Evolutionary conservation across 495 filamentous ascomycete species (phyloP), one percentile per base, ranked within the genome.

Genomic region (Hamigera avellanea): DNA sequence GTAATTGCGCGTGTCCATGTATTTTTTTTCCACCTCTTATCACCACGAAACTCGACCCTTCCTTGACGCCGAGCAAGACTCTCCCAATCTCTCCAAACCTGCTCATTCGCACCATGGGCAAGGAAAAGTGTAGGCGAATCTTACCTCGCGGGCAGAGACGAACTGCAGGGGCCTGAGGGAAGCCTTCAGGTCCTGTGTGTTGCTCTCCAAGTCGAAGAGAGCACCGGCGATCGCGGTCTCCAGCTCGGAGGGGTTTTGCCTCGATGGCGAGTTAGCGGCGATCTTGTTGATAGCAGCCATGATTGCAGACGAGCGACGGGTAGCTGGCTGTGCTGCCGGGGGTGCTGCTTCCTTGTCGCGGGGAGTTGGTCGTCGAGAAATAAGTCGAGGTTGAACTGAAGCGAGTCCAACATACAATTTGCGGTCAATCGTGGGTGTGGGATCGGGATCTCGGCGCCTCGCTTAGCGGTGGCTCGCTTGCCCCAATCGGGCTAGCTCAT

Each of bases 131-230:
- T 72, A n/a, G n/a, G n/a, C n/a, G n/a, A n/a, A n/a, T 73, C 85
- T 81, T 78, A 98, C 91, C 88, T 98, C 91, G 61, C 85, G 83
- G 59, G 91, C 91, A 65, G 82, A 89, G 57, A 83, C 80, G 73
- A 98, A 93, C 76, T 96, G 91, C 62, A 98, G 76, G 58, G 91
- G 93, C 49, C 91, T 76, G 57, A 98, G 80, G 38, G 84, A 76
- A 56, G 70, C 72, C 81, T 84, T 91, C 71, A 98, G 83, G 67
- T 98, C 91, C 58, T 83, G 67, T 57, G 87, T 93, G 77, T 93
- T 94, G 71, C 77, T 84, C 83, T 98, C 91, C 60, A 98, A 80
- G 51, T 98, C 91, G 72, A 81, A 93, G 44, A 98, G 82, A 69
- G 89, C 91, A 66, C 76, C 78, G 59, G 91, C 88, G 60, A 98